Percentiles rank a stretch among this genome's conserved stretches.
Evolutionary conservation across 1,284 basidiomycete species (phyloP).

Genomic region (Neotropicomus parvogracilis): DNA sequence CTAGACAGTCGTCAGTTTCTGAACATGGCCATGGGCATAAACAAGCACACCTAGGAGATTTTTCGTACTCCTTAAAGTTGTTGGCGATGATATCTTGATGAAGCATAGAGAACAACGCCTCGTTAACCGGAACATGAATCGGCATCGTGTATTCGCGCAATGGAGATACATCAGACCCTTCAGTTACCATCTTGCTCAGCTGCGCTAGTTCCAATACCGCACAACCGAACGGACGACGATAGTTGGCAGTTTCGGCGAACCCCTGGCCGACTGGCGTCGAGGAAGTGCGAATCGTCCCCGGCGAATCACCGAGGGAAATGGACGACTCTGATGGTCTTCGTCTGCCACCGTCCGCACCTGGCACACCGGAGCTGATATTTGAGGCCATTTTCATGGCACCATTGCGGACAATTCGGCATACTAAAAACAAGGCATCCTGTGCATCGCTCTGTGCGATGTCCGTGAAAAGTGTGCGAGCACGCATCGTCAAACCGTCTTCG

Average conservation of each 20-base stretch:
- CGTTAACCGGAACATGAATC: conserved; percentile 83
- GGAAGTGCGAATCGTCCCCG: conserved; percentile 18
- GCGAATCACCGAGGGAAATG: conserved; percentile 32
- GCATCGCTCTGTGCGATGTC: conserved; percentile 87
- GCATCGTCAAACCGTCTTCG: conserved; percentile 51
- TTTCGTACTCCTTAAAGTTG: conserved; percentile 79
- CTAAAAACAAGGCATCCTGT: conserved; percentile 78
- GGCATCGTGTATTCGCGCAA: conserved; percentile 82
- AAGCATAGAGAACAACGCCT: conserved; percentile 85
- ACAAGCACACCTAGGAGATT: conserved; percentile 73
- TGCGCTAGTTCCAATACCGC: conserved; percentile 86
- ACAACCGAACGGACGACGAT: conserved; percentile 90
- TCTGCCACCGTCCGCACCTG: conserved; percentile 37
- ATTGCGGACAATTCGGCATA: conserved; percentile 88
- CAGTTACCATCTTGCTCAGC: conserved; percentile 62
- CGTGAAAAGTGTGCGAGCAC: conserved; percentile 83
- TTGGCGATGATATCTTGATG: conserved; percentile 92
- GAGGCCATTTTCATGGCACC: conserved; percentile 79
- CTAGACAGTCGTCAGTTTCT: conserved; percentile 37
- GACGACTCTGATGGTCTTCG: conserved; percentile 54
- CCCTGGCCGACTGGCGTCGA: conserved; percentile 24
- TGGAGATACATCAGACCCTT: conserved; percentile 57
- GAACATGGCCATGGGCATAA: not conserved
- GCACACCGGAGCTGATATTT: conserved; percentile 49
- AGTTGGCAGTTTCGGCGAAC: conserved; percentile 42